phyloP scores from a whole-genome alignment of 108 stramenopile species.

The Aurantiochytrium sp. region DNA sequence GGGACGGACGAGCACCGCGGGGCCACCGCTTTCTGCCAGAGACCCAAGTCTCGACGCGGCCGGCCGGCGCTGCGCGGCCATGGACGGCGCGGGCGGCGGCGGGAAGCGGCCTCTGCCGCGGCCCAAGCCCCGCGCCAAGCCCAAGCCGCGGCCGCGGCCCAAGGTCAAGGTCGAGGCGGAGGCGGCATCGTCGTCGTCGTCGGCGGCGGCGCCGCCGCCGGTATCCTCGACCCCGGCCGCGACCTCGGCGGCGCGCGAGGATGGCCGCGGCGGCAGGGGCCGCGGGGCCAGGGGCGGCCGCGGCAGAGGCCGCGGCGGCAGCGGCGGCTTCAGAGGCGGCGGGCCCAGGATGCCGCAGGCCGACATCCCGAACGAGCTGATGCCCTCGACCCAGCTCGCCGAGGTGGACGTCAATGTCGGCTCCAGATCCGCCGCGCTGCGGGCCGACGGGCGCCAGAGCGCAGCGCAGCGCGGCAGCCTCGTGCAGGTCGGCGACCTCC shows the following conservation, averaged over 20 bases:
- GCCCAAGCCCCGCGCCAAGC: background rate
- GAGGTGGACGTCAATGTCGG: background rate
- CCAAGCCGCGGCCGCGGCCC: background rate
- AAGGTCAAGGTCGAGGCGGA: background rate
- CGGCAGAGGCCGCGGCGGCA: background rate
- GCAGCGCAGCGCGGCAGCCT: background rate
- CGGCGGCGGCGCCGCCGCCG: background rate
- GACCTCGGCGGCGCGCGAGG: background rate
- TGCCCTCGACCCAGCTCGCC: conserved; percentile 2
- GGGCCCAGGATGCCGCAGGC: background rate
- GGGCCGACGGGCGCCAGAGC: background rate
- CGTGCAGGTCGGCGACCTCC: background rate
- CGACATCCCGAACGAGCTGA: background rate
- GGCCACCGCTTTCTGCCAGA: too few relatives aligned
- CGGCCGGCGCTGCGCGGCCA: background rate
- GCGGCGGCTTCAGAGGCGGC: background rate
- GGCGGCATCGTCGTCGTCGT: background rate
- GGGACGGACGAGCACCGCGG: background rate
- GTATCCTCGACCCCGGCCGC: background rate
- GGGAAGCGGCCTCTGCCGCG: background rate
- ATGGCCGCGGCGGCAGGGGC: background rate
- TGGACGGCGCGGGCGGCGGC: background rate
- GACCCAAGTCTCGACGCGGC: too few relatives aligned
- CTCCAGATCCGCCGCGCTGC: background rate
- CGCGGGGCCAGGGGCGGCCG: background rate